Percentiles rank a stretch among this genome's conserved stretches.
phyloP scores from a whole-genome alignment of 192 early-diverging fungal species.

The Kickxella alabastrina region DNA sequence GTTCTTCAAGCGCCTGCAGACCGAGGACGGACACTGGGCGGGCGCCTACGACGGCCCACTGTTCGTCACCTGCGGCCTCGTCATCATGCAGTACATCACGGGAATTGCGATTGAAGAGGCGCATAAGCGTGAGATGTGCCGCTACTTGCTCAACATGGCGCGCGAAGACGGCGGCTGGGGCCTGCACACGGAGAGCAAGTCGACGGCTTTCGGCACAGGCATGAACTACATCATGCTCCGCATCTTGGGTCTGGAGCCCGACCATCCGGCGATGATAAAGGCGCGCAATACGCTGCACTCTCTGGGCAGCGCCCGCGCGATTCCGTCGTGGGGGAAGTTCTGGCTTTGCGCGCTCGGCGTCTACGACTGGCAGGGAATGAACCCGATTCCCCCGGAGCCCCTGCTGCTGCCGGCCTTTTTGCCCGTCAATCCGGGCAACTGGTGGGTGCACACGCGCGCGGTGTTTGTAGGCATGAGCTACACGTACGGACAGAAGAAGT shows the following conservation, averaged over 20 bases:
- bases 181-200: constrained; percentile 89
- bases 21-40: constrained; percentile 90
- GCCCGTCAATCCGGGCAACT: constrained; percentile 83
- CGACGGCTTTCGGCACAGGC: constrained; percentile 94
- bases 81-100: constrained; percentile 87
- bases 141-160: constrained; percentile 83
- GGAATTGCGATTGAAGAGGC: constrained; percentile 61
- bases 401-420: constrained; percentile 74
- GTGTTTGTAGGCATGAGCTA: constrained; percentile 98
- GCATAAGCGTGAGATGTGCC: constrained; percentile 72
- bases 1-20: constrained; percentile 85
- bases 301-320: constrained; percentile 79
- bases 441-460: constrained; percentile 92
- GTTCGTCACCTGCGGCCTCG: constrained; percentile 90
- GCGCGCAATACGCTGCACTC: constrained; percentile 79
- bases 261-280: constrained; percentile 81
- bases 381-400: constrained; percentile 92
- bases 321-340: constrained; percentile 98
- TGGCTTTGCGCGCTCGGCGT: constrained; percentile 88
- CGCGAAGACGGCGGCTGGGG: constrained; percentile 97
- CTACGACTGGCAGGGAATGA: constrained; percentile 96
- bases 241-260: constrained; percentile 77
- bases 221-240: constrained; percentile 91
- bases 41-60: constrained; percentile 97
- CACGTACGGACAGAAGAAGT: constrained; percentile 70